Evolutionary conservation across 257 asterid genomes (phyloP).

Genomic region (Penstemon newberryi): DNA sequence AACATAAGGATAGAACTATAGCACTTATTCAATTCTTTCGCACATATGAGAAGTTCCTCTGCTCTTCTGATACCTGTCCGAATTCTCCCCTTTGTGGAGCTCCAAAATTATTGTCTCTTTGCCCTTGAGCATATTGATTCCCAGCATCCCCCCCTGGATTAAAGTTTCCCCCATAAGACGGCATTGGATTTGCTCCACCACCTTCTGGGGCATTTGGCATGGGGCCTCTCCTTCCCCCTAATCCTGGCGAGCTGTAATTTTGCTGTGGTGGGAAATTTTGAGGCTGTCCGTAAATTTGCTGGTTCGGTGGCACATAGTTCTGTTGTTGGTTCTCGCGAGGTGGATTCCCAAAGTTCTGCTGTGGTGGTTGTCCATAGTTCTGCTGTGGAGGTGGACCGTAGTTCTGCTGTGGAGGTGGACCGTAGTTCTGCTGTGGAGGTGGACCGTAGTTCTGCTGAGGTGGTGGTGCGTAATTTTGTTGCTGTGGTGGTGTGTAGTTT

Average conservation of each 20-base stretch:
- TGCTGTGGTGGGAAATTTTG: slow-evolving; percentile 28
- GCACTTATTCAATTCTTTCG: slow-evolving; percentile 39
- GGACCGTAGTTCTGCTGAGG: slow-evolving; percentile 34
- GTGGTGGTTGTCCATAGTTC: slow-evolving; percentile 29
- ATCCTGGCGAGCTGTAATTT: slow-evolving; percentile 35
- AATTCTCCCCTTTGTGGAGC: slow-evolving; percentile 36
- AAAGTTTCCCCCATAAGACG: slow-evolving; percentile 31
- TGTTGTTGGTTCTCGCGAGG: slow-evolving; percentile 29
- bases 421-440: slow-evolving; percentile 43
- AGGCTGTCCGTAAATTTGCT: slow-evolving; percentile 37
- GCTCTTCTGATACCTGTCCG: slow-evolving; percentile 34
- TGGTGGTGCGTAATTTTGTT: slow-evolving; percentile 24
- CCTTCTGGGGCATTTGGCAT: slow-evolving; percentile 22
- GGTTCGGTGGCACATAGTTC: slow-evolving; percentile 26
- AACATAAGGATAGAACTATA: slow-evolving; percentile 24
- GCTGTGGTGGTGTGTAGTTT: slow-evolving; percentile 23
- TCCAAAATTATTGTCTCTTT: slow-evolving; percentile 29
- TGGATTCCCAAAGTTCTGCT: slow-evolving; percentile 28
- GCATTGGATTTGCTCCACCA: slow-evolving; percentile 24
- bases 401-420: slow-evolving; percentile 36
- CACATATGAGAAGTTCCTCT: slow-evolving; percentile 31
- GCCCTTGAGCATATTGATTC: slow-evolving; percentile 32
- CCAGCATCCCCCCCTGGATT: slow-evolving; percentile 28
- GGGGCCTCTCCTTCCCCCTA: slow-evolving; percentile 36
- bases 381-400: slow-evolving; percentile 27